phyloP scores from a whole-genome alignment of 305 asterid genomes.

The Fraxinus dipetala region DNA sequence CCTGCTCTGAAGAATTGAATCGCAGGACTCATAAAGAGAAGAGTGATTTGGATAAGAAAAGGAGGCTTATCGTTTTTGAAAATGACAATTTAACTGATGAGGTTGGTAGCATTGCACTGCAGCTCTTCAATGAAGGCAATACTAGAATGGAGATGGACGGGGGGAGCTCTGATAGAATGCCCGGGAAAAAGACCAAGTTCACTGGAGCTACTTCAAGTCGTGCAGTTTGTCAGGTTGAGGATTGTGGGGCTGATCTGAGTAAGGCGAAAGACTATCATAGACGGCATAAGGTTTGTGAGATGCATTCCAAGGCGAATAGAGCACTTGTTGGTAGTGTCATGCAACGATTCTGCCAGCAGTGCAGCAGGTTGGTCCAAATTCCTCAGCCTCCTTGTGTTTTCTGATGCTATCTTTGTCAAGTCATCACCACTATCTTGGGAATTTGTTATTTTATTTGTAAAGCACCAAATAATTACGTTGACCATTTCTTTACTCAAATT shows the following conservation, averaged over 20 bases:
- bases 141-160: constrained; percentile 24
- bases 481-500: neutral
- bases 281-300: constrained; percentile 80
- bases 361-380: constrained; percentile 56
- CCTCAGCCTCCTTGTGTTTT: neutral
- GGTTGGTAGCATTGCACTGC: constrained; percentile 43
- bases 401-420: neutral
- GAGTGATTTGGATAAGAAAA: constrained; percentile 56
- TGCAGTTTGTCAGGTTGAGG: constrained; percentile 73
- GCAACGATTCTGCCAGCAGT: constrained; percentile 94
- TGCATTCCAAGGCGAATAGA: constrained; percentile 65
- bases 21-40: constrained; percentile 24
- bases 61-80: constrained; percentile 38
- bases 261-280: constrained; percentile 76
- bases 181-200: constrained; percentile 66
- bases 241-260: constrained; percentile 67
- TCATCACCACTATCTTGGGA: neutral
- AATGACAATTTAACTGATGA: constrained; percentile 29
- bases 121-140: constrained; percentile 47
- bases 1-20: constrained; percentile 55
- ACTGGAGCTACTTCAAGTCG: constrained; percentile 41
- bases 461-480: neutral
- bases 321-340: constrained; percentile 62
- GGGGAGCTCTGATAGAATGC: constrained; percentile 24
- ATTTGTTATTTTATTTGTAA: neutral